These are phyloP conservation scores for Juncus effusus DNA, from an alignment of 176 grass and related monocot genomes.

Conservation along the genomic window DNA sequence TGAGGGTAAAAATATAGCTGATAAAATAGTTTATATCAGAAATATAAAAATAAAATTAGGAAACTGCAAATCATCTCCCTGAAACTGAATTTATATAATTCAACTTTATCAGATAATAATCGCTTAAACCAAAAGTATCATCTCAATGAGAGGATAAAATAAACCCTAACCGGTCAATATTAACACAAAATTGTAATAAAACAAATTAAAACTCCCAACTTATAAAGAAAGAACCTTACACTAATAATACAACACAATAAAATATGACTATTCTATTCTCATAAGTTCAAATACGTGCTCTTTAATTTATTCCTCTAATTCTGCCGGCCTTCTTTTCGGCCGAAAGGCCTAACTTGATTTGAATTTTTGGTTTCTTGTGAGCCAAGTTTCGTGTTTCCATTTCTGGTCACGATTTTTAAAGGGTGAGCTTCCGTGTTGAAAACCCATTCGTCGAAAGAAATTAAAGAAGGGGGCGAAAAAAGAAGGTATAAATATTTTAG, in stretches of 20 bases:
- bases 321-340: conserved; percentile 72
- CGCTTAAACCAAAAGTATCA: too few relatives aligned
- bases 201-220: neutral
- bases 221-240: neutral
- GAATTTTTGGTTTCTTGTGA: conserved; percentile 19
- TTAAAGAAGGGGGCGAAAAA: conserved; percentile 84
- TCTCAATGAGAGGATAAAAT: too few relatives aligned
- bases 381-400: neutral
- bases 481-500: conserved; percentile 96
- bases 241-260: conserved; percentile 25
- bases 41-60: too few relatives aligned
- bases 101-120: too few relatives aligned
- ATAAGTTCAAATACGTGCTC: conserved; percentile 5
- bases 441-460: conserved; percentile 94
- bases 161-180: too few relatives aligned
- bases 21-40: too few relatives aligned
- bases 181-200: too few relatives aligned
- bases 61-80: too few relatives aligned
- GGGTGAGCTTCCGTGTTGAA: conserved; percentile 99
- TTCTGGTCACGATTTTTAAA: conserved; percentile 58
- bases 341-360: conserved; percentile 23
- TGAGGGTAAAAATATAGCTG: too few relatives aligned
- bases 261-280: conserved; percentile 9
- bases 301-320: conserved; percentile 41
- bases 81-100: too few relatives aligned